A percentile compares a stretch with the other conserved stretches of the same genome.
phyloP scores from a whole-genome alignment of 176 grass and related monocot genomes.

The Elymus sibiricus region DNA sequence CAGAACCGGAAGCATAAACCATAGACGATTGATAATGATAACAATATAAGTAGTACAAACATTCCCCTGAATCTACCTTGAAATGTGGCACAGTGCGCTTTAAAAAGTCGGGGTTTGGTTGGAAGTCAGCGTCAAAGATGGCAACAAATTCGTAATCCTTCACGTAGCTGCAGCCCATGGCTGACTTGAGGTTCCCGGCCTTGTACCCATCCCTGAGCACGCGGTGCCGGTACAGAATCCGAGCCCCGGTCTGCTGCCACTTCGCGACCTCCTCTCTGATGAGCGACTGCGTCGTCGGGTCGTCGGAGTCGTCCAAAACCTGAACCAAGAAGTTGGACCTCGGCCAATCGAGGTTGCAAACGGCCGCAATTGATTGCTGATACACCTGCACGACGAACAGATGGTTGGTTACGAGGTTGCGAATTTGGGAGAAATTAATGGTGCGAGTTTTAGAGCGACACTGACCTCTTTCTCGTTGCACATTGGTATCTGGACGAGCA shows the following conservation, averaged over 20 bases:
- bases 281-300: constrained; percentile 65
- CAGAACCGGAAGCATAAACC: neutral
- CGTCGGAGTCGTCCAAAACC: constrained; percentile 94
- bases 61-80: constrained; percentile 53
- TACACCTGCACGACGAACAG: constrained; percentile 71
- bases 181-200: constrained; percentile 96
- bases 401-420: constrained; percentile 1
- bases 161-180: constrained; percentile 93
- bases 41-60: neutral
- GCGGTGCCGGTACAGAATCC: constrained; percentile 85
- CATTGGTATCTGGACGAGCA: constrained; percentile 98
- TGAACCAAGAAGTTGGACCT: constrained; percentile 92
- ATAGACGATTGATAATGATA: neutral
- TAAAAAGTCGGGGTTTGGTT: constrained; percentile 84
- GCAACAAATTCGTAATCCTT: constrained; percentile 95
- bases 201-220: constrained; percentile 92
- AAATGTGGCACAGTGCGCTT: constrained; percentile 89
- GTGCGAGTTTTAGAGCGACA: neutral
- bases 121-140: constrained; percentile 98
- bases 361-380: constrained; percentile 96
- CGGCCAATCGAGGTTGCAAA: constrained; percentile 97
- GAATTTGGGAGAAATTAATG: constrained; percentile 9
- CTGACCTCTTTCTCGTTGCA: constrained; percentile 97
- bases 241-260: constrained; percentile 90
- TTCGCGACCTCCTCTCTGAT: constrained; percentile 90